Base-by-base conservation (phyloP, 495 filamentous ascomycete genomes). In the Aspergillus wentii region DNA sequence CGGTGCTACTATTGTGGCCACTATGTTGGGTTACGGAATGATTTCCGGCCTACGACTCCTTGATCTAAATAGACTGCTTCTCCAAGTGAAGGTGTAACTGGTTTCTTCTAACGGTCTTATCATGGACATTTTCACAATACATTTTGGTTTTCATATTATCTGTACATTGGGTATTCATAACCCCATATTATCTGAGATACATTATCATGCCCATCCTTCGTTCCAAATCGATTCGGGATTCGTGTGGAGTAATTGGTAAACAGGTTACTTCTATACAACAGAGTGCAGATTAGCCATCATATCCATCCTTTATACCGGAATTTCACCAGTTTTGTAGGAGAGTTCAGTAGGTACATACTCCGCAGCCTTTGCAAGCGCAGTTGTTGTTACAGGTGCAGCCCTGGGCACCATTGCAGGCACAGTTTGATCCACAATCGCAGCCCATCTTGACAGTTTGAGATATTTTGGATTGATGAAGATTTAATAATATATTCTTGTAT, bases 341-440 rank as follows among this genome's bases (percentile, higher is more conserved):
- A 5, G 22, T 31, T 20, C 33, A 43, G 20, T 26, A 40, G 29
- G 42, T 33, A 63, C 65, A 54, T 68, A 71, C 67, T 57, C 61
- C 62, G 50, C 67, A 71, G 52, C 56, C 59, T 57, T 68, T 62
- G 59, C 67, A 71, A 50, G 45, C 32, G 46, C 67, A 71, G 42
- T 50, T 50, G 31, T 52, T 47, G 36, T 52, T 51, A 34, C 67
- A 71, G 38, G 59, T 56, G 44, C 67, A 71, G 42, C 32, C 52
- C 26, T 59, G 51, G 17, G 58, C 38, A 37, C 65, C 67, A 16
- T 43, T 45, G 41, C 67, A 71, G 38, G 33, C 44, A 35, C 67
- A 71, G 28, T 36, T 54, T 6, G 49, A 50, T 58, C 65, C 62
- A 44, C 67, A 71, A 31, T 43, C 54, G 35, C 67, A 71, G 27